Evolutionary conservation across 139 green algal genomes (phyloP), one percentile per base, ranked within the genome.

Genomic region (Spirogloea muscicola): DNA sequence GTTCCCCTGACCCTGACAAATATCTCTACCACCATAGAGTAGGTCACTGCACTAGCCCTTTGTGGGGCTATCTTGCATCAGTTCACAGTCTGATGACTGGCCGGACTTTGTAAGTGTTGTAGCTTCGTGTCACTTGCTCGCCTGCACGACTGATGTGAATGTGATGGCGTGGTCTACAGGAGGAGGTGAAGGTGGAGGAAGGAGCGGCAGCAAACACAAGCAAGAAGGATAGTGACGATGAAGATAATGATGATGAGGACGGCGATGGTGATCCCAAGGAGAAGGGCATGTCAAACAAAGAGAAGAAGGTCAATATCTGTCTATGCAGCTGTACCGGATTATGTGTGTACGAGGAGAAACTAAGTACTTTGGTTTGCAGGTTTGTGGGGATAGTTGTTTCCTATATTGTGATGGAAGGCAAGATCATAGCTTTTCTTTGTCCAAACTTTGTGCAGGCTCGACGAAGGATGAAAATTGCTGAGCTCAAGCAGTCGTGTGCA

Each of bases 401-500:
- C n/a, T 25, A 72, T 58, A 1, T 48, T 2, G n/a, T 36, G 27
- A 5, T 29, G 5, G 5, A 75, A n/a, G 3, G n/a, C n/a, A 77
- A 76, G 25, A 40, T 16, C 57, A 76, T 43, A 37, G 16, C 7
- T 55, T 37, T 1, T 68, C 7, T 29, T 62, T 62, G 31, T 37
- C 59, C 60, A 57, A 1, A 1, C 6, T 13, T 63, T 63, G 31
- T 62, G 72, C 57, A 83, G 69, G 31, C 74, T 39, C 60, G 36
- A 29, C 21, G 31, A 37, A 76, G 90, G 31, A 79, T 96, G 6
- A 92, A 91, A 62, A 91, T 98, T 39, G 88, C 89, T 7, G 88
- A 97, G 81, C 84, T 98, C 36, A 98, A 98, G 85, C 89, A 93
- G 80, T 59, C 86, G 6, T 95, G 88, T 68, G 51, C 79, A 31